Evolutionary conservation across 2,329 filamentous ascomycete genomes (phyloP), one percentile per base, ranked within the genome.

Genomic region (Knoxdaviesia capensis): DNA sequence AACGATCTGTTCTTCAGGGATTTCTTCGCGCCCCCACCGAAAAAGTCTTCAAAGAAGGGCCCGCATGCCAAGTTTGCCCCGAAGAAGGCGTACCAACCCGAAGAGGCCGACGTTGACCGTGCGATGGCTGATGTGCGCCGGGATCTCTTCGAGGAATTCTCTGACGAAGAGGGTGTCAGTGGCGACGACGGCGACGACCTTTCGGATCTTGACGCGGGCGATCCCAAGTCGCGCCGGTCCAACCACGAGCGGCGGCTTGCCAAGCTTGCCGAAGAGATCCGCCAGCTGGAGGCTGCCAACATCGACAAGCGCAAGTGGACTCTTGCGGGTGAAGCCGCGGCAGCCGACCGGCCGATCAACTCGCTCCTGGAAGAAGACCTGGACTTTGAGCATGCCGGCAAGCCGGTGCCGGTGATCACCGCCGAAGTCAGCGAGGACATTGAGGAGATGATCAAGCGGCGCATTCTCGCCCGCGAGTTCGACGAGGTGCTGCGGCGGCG

Each of bases 331-430:
- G 90, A 98, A 66, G 87, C 87, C 5, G 71, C 76, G 40, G 88
- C 84, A 2, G 68, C 68, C 1, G 84, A 90, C 50, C 74, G 90
- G 34, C 90, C 90, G 0, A 56, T 85, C 42, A 96, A 98, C 63
- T 94, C 88, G 1, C 70, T 98, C 3, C 73, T 98, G 1, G 87
- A 96, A 55, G 77, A 96, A 61, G 86, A 96, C 52, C 71, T 98
- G 30, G 88, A 96, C 49, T 98, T 96, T 54, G 90, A 98, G 61
- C 77, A 92, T 52, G 76, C 84, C 28, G 90, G 90, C 53, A 98
- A 96, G 58, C 88, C 90, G 1, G 80, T 96, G 1, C 85, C 88
- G 1, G 82, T 96, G 46, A 86, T 94, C 56, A 96, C 90, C 0
- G 79, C 83, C 36, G 87, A 94, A 57, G 69, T 92, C 36, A 92